Base-by-base conservation (phyloP, 2,329 filamentous ascomycete genomes). In the Stemphylium lycopersici region DNA sequence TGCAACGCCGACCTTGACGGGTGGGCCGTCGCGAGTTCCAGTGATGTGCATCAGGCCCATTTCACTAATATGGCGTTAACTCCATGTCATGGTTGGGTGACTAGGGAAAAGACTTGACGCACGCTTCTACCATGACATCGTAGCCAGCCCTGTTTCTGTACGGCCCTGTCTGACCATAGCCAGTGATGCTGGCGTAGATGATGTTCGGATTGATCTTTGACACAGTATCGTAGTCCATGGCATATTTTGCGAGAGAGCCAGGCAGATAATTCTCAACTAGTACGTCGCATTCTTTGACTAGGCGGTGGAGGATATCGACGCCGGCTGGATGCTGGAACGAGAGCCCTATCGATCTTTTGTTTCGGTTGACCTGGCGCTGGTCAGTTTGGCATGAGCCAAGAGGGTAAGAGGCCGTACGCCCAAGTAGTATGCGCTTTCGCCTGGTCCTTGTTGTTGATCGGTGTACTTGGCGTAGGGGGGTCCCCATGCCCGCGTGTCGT, bases 11-110 rank as follows among this genome's bases (percentile, higher is more conserved):
- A 99, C 95, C 78, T 99, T 99, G 34, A 97, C 95, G 0, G 95
- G 95, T 1, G 92, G 89, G 0, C 93, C 92, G 67, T 96, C 90
- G 51, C 93, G 84, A 57, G 85, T 84, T 29, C 95, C 95, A 0
- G 95, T 99, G 66, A 99, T 98, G 77, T 99, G 95, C 95, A 99
- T 99, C 52, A 99, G 79, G 0, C 95, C 95, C 78, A 99, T 93
- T 74, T 98, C 95, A 10, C 79, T 81, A 42, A 12, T 47, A n/a
- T n/a, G n/a, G n/a, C n/a, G 50, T 71, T 36, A 71, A 60, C 22
- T 13, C 20, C 16, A 42, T 31, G n/a, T 16, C 8, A 15, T 26
- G 5, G 2, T 29, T 29, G 10, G 13, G 12, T 8, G 16, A 15
- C n/a, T 43, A 36, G 16, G 6, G 26, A n/a, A 37, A 49, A 13